Percentiles rank a stretch among this genome's conserved stretches.
Conservation (phyloP, 768 basidiomycete genomes). For the Phaeolepiota aurea region DNA sequence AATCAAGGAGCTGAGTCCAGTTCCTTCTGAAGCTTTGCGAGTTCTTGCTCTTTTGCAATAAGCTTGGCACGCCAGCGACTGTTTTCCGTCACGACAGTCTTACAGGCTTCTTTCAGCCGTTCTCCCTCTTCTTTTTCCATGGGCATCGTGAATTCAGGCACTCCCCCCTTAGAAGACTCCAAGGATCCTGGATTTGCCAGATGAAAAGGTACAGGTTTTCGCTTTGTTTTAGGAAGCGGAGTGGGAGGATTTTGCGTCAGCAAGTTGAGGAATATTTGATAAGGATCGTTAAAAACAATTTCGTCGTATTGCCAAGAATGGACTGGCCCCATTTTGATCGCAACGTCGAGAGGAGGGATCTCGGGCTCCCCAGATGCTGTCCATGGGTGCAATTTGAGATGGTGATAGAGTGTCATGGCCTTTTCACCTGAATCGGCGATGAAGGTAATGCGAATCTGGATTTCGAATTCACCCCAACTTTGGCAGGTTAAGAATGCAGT, state of each 20-base stretch:
- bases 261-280: constrained; percentile 74
- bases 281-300: constrained; percentile 92
- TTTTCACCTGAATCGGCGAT: constrained; percentile 88
- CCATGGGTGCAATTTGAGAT: constrained; percentile 95
- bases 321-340: constrained; percentile 67
- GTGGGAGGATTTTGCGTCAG: constrained; percentile 81
- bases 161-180: constrained; percentile 56
- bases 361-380: constrained; percentile 53
- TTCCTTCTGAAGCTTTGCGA: constrained; percentile 60
- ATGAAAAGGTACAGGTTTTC: constrained; percentile 66
- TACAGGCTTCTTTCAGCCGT: constrained; percentile 68
- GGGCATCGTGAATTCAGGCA: constrained; percentile 75
- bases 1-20: constrained; percentile 22
- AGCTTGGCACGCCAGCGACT: constrained; percentile 61
- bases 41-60: constrained; percentile 77
- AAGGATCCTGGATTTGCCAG: constrained; percentile 52
- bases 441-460: constrained; percentile 88
- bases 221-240: constrained; percentile 56
- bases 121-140: constrained; percentile 89
- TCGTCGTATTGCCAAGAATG: constrained; percentile 99
- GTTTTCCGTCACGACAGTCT: constrained; percentile 65
- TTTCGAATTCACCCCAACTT: constrained; percentile 98
- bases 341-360: constrained; percentile 58
- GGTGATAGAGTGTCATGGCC: constrained; percentile 78
- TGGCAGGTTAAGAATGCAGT: constrained; percentile 1